These are phyloP conservation scores for Tuctoria greenei DNA, from an alignment of 176 grass and related monocot genomes.

Conservation along the genomic window DNA sequence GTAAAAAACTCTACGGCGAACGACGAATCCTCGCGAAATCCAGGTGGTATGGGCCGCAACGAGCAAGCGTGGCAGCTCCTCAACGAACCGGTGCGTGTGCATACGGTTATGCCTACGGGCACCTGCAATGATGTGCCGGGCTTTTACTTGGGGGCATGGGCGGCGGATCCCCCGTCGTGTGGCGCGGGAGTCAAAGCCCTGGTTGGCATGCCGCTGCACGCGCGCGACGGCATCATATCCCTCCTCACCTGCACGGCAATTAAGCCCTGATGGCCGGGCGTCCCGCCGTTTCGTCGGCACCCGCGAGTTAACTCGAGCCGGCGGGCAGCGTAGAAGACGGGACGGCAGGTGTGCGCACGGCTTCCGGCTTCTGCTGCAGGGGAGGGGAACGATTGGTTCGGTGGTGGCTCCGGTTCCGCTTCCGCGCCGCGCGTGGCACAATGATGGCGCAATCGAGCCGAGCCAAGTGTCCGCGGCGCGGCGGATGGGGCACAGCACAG, in stretches of 20 bases:
- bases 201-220: no score
- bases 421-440: slow-evolving; percentile 25
- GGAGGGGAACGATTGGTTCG: neutral
- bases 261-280: neutral
- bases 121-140: no score
- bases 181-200: no score
- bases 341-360: neutral
- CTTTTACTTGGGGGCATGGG: no score
- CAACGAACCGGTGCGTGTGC: no score
- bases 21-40: neutral
- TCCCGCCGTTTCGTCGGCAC: slow-evolving; percentile 17
- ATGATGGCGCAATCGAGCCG: slow-evolving; percentile 3
- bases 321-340: neutral
- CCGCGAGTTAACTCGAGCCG: neutral
- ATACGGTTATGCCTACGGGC: no score
- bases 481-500: neutral
- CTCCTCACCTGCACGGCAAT: slow-evolving; percentile 1
- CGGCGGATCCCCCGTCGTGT: no score
- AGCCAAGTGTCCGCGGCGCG: slow-evolving; percentile 15
- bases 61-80: no score
- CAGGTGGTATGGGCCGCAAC: neutral
- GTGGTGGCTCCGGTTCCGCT: neutral
- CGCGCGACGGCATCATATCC: no score
- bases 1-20: no score
- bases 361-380: neutral